A percentile compares a stretch with the other conserved stretches of the same genome.
Evolutionary conservation across 345 rosid genomes (phyloP).

Genomic region (Kernera saxatilis): DNA sequence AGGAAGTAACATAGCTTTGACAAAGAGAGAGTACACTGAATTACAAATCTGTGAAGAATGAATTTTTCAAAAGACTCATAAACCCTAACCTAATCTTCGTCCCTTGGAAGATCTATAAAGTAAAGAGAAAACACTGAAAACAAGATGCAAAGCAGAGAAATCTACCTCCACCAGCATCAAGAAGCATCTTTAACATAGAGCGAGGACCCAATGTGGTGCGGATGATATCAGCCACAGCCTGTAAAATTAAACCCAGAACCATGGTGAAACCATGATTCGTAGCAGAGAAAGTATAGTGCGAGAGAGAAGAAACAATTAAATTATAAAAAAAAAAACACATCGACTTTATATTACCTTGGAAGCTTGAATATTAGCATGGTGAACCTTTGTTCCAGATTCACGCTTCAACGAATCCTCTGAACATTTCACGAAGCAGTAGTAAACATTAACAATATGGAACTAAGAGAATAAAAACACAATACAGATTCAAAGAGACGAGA

Average conservation of each 20-base stretch:
- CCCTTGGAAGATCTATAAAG: not conserved
- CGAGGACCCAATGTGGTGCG: constrained; percentile 98
- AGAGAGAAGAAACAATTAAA: not conserved
- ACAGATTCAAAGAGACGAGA: not conserved
- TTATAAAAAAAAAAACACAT: too few relatives aligned
- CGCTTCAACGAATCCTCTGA: constrained; percentile 95
- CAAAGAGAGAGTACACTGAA: not conserved
- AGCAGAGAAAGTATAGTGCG: not conserved
- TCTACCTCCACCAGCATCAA: constrained; percentile 82
- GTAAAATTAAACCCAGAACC: not conserved
- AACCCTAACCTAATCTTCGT: not conserved
- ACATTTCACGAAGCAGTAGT: not conserved
- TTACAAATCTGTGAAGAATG: not conserved
- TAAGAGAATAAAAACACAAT: not conserved
- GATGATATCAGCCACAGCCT: constrained; percentile 90
- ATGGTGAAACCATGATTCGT: constrained; percentile 9
- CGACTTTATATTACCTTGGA: constrained; percentile 56
- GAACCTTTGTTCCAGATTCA: constrained; percentile 88
- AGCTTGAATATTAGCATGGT: constrained; percentile 87
- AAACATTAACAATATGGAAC: not conserved
- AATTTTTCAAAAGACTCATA: not conserved
- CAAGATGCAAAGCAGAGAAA: not conserved
- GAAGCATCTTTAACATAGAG: constrained; percentile 96
- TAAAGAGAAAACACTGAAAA: not conserved
- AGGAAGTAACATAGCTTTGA: not conserved